Conservation (phyloP, 352 stramenopile species). For the Pythium sp. region DNA sequence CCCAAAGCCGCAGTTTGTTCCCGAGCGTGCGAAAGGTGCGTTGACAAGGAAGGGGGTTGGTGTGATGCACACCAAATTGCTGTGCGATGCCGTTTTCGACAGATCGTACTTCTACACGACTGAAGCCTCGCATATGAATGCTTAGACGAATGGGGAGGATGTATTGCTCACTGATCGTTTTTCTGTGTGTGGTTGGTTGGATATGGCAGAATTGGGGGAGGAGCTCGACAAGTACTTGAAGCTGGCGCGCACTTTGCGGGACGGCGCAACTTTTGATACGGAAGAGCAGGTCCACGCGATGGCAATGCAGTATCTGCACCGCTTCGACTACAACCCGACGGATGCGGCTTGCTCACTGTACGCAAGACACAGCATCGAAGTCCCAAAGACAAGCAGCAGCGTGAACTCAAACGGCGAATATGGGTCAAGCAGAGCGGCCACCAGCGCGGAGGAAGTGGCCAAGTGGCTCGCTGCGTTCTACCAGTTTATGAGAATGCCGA, state of each 20-base stretch:
- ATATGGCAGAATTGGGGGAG: slow-evolving; percentile 35
- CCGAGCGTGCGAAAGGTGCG: slow-evolving; percentile 54
- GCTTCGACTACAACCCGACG: slow-evolving; percentile 76
- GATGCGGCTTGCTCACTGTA: slow-evolving; percentile 82
- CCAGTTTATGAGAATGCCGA: slow-evolving; percentile 40
- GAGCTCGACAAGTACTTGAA: slow-evolving; percentile 83
- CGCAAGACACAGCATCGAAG: slow-evolving; percentile 75
- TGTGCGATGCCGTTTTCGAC: not conserved
- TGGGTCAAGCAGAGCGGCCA: not conserved
- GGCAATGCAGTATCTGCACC: slow-evolving; percentile 76
- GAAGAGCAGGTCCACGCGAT: slow-evolving; percentile 69
- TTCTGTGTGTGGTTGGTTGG: not conserved
- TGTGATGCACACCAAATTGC: slow-evolving; percentile 1
- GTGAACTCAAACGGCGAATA: not conserved
- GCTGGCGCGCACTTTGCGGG: slow-evolving; percentile 66
- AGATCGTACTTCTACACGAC: not conserved
- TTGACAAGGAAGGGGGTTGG: not conserved
- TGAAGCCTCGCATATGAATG: not conserved
- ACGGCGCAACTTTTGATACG: slow-evolving; percentile 78
- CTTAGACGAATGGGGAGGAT: not conserved
- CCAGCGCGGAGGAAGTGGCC: slow-evolving; percentile 37
- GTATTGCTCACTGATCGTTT: not conserved
- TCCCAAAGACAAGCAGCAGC: slow-evolving; percentile 32
- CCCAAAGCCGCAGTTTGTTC: slow-evolving; percentile 38
- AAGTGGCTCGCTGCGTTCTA: slow-evolving; percentile 74